Conservation (phyloP, 2,329 filamentous ascomycete genomes). For the Alternaria arborescens region DNA sequence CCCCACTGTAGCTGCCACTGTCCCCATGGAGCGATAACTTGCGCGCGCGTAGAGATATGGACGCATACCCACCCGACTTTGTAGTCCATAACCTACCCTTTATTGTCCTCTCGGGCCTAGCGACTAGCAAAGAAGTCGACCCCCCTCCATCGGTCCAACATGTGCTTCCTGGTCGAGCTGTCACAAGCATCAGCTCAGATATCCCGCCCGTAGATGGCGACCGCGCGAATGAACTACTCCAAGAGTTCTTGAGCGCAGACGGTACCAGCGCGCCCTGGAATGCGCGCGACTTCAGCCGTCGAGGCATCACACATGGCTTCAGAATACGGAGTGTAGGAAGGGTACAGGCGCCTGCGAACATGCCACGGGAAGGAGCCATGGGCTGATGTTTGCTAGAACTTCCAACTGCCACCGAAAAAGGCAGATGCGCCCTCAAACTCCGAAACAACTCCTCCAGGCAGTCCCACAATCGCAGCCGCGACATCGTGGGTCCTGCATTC, state of each 20-base stretch:
- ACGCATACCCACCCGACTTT: slow-evolving; percentile 81
- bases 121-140: slow-evolving; percentile 38
- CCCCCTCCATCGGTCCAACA: slow-evolving; percentile 57
- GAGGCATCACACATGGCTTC: slow-evolving; percentile 63
- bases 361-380: slow-evolving; percentile 18
- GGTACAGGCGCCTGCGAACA: slow-evolving; percentile 63
- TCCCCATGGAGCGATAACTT: slow-evolving; percentile 42
- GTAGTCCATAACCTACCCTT: slow-evolving; percentile 88
- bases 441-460: slow-evolving; percentile 58
- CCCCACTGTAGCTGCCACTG: slow-evolving; percentile 9
- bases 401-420: slow-evolving; percentile 68
- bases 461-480: slow-evolving; percentile 62
- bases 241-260: slow-evolving; percentile 72
- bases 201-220: slow-evolving; percentile 71
- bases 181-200: slow-evolving; percentile 73
- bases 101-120: slow-evolving; percentile 80
- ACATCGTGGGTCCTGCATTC: slow-evolving; percentile 75
- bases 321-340: slow-evolving; percentile 78
- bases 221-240: slow-evolving; percentile 70
- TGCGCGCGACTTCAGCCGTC: slow-evolving; percentile 59
- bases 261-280: slow-evolving; percentile 73
- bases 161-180: slow-evolving; percentile 55
- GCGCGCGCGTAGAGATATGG: slow-evolving; percentile 63
- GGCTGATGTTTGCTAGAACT: slow-evolving; percentile 55
- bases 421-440: slow-evolving; percentile 66